phyloP scores from a whole-genome alignment of 192 early-diverging fungal genomes.

The Coemansia sp. region DNA sequence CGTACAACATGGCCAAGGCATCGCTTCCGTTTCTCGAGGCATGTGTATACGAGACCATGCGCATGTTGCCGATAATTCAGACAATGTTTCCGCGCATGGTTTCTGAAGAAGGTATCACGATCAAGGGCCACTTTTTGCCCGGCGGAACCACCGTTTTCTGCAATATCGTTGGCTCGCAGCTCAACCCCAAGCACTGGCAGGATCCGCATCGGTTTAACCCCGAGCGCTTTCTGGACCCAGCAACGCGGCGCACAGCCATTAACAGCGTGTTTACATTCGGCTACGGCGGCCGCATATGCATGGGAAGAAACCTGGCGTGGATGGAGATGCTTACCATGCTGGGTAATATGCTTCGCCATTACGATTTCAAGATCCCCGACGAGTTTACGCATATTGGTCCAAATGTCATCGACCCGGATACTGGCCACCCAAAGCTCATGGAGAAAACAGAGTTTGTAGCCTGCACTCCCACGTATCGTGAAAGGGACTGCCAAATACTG shows the following conservation, averaged over 20 bases:
- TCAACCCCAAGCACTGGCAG: slow-evolving; percentile 10
- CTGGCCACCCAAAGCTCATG: slow-evolving; percentile 19
- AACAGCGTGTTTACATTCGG: slow-evolving; percentile 38
- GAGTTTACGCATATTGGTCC: slow-evolving; percentile 34
- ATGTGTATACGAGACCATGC: slow-evolving; percentile 47
- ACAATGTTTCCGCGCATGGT: slow-evolving; percentile 35
- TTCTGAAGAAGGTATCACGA: slow-evolving; percentile 26
- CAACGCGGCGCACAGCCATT: too few species aligned
- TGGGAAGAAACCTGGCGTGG: slow-evolving; percentile 35
- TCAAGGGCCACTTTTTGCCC: slow-evolving; percentile 36
- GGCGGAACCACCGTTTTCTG: slow-evolving; percentile 29
- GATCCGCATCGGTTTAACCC: slow-evolving; percentile 19
- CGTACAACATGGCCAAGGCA: slow-evolving; percentile 17
- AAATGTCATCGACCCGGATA: slow-evolving; percentile 1
- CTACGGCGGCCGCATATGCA: slow-evolving; percentile 32
- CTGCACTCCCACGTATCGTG: slow-evolving; percentile 13
- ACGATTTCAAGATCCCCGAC: slow-evolving; percentile 25
- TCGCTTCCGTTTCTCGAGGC: slow-evolving; percentile 34
- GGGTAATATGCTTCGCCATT: slow-evolving; percentile 36
- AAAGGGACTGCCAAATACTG: slow-evolving; percentile 20
- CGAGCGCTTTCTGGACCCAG: slow-evolving; percentile 17
- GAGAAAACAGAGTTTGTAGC: slow-evolving; percentile 16
- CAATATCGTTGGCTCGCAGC: slow-evolving; percentile 15
- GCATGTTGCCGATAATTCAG: slow-evolving; percentile 15
- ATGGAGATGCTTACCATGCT: slow-evolving; percentile 33